A percentile compares a stretch with the other conserved stretches of the same genome.
These are phyloP conservation scores for Saccharomycopsis sp. DNA, from an alignment of 805 yeast species.

Conservation along the genomic window DNA sequence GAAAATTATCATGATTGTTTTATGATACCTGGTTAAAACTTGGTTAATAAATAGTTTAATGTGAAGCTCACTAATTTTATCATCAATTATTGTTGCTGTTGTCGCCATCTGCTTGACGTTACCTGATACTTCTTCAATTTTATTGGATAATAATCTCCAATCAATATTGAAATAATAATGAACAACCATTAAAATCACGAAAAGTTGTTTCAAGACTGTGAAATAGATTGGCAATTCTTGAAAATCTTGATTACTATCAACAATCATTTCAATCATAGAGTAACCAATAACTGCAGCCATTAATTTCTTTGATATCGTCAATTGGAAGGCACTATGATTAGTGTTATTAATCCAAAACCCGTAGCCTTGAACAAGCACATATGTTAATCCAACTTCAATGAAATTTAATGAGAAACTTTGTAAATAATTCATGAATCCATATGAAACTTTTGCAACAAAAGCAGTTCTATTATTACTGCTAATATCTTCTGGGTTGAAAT, in stretches of 20 bases:
- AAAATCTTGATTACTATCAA: slow-evolving; percentile 2
- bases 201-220: slow-evolving; percentile 4
- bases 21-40: slow-evolving; percentile 5
- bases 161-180: not conserved
- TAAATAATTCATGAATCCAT: not conserved
- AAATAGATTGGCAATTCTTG: slow-evolving; percentile 7
- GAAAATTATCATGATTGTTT: slow-evolving; percentile 5
- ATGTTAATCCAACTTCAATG: slow-evolving; percentile 7
- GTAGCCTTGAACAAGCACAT: slow-evolving; percentile 8
- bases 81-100: not conserved
- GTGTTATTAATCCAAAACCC: slow-evolving; percentile 10
- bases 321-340: not conserved
- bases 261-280: not conserved
- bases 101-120: not conserved
- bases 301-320: not conserved
- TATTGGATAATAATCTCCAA: too few species aligned
- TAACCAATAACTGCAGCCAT: not conserved
- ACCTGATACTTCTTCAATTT: too few species aligned
- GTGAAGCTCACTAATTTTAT: slow-evolving; percentile 1
- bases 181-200: slow-evolving; percentile 5
- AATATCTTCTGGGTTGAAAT: not conserved
- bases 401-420: slow-evolving; percentile 5
- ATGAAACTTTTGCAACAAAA: not conserved
- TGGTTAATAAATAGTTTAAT: slow-evolving; percentile 3
- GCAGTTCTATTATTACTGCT: not conserved